These are phyloP conservation scores for Cladosporium sp. DNA, from an alignment of 2,329 filamentous ascomycete species.

Conservation along the genomic window DNA sequence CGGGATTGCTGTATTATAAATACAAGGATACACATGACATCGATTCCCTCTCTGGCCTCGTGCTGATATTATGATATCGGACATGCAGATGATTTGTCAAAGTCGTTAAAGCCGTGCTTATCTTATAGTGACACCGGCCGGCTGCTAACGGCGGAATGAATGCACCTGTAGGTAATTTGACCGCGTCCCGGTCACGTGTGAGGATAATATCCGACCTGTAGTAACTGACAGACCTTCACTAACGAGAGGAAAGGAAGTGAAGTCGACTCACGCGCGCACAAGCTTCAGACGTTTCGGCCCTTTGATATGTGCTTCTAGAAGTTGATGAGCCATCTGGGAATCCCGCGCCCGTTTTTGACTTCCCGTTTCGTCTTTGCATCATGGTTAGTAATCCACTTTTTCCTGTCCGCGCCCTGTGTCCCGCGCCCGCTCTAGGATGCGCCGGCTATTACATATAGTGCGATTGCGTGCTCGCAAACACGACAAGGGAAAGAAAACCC, in stretches of 20 bases:
- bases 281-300: neutral
- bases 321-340: no score
- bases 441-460: slow-evolving; percentile 4
- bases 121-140: neutral
- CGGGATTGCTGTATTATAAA: no score
- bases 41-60: no score
- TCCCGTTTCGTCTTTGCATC: slow-evolving; percentile 13
- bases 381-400: slow-evolving; percentile 16
- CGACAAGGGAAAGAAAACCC: neutral
- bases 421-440: neutral
- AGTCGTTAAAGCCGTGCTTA: no score
- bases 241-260: neutral
- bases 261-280: neutral
- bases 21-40: no score
- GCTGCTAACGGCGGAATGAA: neutral
- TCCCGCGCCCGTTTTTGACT: neutral
- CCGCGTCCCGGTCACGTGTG: neutral
- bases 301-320: no score
- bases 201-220: neutral
- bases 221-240: neutral
- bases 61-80: no score
- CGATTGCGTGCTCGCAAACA: slow-evolving; percentile 10
- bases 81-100: no score
- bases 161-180: neutral
- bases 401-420: slow-evolving; percentile 6